A percentile compares a stretch with the other conserved stretches of the same genome.
Conservation (phyloP, 176 grass and related monocot species). For the Triticum timopheevii region DNA sequence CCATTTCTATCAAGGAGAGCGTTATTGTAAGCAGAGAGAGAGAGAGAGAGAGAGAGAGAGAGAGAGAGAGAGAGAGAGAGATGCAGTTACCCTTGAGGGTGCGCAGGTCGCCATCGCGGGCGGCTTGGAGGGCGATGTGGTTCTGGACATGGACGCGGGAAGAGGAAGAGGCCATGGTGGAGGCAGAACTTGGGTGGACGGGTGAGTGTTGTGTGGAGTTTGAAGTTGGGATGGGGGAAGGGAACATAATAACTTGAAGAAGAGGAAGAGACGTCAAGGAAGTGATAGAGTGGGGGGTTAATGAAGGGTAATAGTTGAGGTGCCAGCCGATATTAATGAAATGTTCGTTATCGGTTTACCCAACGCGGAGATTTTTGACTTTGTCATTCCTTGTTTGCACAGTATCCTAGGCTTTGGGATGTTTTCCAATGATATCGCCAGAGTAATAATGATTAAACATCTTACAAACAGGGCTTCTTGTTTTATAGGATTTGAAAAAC, state of each 20-base stretch:
- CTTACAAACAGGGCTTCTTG: too few relatives aligned
- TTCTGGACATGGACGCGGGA: not conserved
- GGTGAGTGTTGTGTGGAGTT: not conserved
- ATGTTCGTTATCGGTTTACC: too few relatives aligned
- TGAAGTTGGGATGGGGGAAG: too few relatives aligned
- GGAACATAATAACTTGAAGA: too few relatives aligned
- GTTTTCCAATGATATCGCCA: too few relatives aligned
- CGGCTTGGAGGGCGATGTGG: slow-evolving; percentile 10
- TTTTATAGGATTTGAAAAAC: too few relatives aligned
- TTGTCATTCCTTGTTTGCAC: too few relatives aligned
- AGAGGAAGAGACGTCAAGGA: not conserved
- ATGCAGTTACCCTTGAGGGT: slow-evolving; percentile 20
- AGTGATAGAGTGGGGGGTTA: not conserved
- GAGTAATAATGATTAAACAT: too few relatives aligned
- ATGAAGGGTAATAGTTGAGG: not conserved
- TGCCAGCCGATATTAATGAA: not conserved
- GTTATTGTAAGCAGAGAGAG: not conserved
- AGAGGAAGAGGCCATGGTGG: not conserved
- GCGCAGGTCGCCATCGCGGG: slow-evolving; percentile 15
- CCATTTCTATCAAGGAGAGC: slow-evolving; percentile 4
- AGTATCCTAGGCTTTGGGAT: too few relatives aligned
- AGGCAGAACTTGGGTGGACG: not conserved
- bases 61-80: not conserved
- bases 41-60: not conserved
- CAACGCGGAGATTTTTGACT: too few relatives aligned